Evolutionary conservation across 2,329 filamentous ascomycete genomes (phyloP).

Genomic region (Coniochaeta ligniaria): DNA sequence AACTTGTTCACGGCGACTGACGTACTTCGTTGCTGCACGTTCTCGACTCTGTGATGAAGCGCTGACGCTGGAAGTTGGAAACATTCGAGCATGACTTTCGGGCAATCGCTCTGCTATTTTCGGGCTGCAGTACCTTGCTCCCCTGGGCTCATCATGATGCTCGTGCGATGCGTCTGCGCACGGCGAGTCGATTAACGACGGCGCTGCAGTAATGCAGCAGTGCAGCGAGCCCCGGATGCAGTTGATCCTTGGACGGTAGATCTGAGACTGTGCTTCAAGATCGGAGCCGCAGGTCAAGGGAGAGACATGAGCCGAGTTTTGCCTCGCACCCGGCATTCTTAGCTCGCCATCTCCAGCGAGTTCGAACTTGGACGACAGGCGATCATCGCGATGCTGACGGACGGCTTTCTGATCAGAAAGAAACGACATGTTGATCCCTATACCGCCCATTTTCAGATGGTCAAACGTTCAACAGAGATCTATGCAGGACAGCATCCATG

Average conservation of each 20-base stretch:
- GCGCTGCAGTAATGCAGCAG: not conserved
- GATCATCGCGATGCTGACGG: not conserved
- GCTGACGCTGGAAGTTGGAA: not conserved
- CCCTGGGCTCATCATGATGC: not conserved
- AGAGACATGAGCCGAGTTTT: not conserved
- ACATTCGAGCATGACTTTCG: not conserved
- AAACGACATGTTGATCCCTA: not conserved
- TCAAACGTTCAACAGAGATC: not conserved
- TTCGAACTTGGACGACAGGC: not conserved
- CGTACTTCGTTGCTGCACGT: not conserved
- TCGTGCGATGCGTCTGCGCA: not conserved
- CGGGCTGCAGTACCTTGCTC: not conserved
- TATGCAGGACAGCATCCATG: no score
- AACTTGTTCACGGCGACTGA: not conserved
- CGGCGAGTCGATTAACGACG: not conserved
- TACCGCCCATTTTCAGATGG: not conserved
- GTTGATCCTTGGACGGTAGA: not conserved
- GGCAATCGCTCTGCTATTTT: slow-evolving; percentile 1
- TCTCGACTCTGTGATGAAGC: not conserved
- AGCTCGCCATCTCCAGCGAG: not conserved
- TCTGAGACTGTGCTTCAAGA: not conserved
- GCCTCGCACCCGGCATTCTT: not conserved
- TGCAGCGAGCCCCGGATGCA: not conserved
- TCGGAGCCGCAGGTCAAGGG: not conserved
- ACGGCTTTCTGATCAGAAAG: not conserved